A percentile compares a stretch with the other conserved stretches of the same genome.
These are phyloP conservation scores for Cyphellophora europaea DNA, from an alignment of 2,329 filamentous ascomycete species.

Conservation along the genomic window DNA sequence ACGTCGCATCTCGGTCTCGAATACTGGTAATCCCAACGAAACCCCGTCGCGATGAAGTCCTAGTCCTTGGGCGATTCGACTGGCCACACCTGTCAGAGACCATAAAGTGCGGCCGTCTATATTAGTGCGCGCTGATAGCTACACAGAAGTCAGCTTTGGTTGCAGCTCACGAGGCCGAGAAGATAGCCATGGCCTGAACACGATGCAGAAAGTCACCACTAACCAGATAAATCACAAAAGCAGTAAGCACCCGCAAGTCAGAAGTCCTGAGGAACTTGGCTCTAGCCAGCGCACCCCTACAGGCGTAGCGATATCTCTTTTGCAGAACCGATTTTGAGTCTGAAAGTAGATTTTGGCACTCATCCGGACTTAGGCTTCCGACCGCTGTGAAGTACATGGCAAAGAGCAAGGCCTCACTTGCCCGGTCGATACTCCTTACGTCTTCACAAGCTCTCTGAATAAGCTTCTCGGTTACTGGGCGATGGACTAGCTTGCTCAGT, in stretches of 20 bases:
- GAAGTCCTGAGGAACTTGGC: constrained; percentile 14
- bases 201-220: no score
- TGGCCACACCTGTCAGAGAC: constrained; percentile 52
- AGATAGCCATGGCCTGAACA: constrained; percentile 37
- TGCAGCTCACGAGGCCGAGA: constrained; percentile 36
- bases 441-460: constrained; percentile 19
- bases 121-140: no score
- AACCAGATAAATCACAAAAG: constrained; percentile 48
- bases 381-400: constrained; percentile 24
- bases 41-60: constrained; percentile 56
- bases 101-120: constrained; percentile 48
- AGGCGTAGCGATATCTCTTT: constrained; percentile 12
- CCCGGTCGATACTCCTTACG: constrained; percentile 9
- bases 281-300: constrained; percentile 13
- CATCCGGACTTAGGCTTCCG: constrained; percentile 22
- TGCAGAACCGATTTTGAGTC: constrained; percentile 18
- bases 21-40: constrained; percentile 45
- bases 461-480: constrained; percentile 17
- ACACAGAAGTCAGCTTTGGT: no score
- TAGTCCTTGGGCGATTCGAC: constrained; percentile 60
- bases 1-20: constrained; percentile 58
- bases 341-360: constrained; percentile 11
- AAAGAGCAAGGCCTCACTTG: constrained; percentile 24
- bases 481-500: constrained; percentile 19
- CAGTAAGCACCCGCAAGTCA: constrained; percentile 50